phyloP scores from a whole-genome alignment of 2,329 filamentous ascomycete species.

The Chaetomium globosum region DNA sequence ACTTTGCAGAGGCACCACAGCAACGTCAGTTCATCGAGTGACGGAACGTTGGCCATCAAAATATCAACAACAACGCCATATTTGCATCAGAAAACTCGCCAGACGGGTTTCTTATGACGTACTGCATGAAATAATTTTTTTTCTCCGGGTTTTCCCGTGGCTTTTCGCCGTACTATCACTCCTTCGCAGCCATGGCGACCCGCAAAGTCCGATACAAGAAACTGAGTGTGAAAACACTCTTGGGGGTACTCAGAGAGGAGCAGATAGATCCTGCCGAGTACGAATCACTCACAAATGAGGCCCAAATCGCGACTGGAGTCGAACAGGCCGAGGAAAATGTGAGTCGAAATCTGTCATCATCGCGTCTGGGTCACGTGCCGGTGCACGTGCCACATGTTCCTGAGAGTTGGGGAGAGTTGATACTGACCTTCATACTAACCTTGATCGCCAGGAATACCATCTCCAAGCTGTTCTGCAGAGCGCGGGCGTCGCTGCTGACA shows the following conservation, averaged over 20 bases:
- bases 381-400: slow-evolving; percentile 47
- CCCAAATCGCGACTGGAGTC: slow-evolving; percentile 91
- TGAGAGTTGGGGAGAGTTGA: slow-evolving; percentile 7
- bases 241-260: slow-evolving; percentile 84
- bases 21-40: slow-evolving; percentile 59
- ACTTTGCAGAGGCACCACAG: slow-evolving; percentile 49
- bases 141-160: slow-evolving; percentile 64
- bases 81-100: slow-evolving; percentile 59
- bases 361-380: slow-evolving; percentile 51
- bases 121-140: slow-evolving; percentile 64
- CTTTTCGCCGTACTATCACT: slow-evolving; percentile 43
- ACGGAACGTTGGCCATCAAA: slow-evolving; percentile 57
- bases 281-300: slow-evolving; percentile 78
- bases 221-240: slow-evolving; percentile 84
- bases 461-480: slow-evolving; percentile 76
- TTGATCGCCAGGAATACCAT: slow-evolving; percentile 77
- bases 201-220: slow-evolving; percentile 83
- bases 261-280: slow-evolving; percentile 87
- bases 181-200: slow-evolving; percentile 59
- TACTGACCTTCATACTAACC: slow-evolving; percentile 39
- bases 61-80: slow-evolving; percentile 53
- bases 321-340: slow-evolving; percentile 98
- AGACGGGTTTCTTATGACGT: slow-evolving; percentile 56
- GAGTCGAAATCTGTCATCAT: slow-evolving; percentile 53
- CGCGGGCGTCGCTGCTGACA: slow-evolving; percentile 57